These are phyloP conservation scores for Clitopilus hobsonii DNA, from an alignment of 768 basidiomycete genomes.

Conservation along the genomic window DNA sequence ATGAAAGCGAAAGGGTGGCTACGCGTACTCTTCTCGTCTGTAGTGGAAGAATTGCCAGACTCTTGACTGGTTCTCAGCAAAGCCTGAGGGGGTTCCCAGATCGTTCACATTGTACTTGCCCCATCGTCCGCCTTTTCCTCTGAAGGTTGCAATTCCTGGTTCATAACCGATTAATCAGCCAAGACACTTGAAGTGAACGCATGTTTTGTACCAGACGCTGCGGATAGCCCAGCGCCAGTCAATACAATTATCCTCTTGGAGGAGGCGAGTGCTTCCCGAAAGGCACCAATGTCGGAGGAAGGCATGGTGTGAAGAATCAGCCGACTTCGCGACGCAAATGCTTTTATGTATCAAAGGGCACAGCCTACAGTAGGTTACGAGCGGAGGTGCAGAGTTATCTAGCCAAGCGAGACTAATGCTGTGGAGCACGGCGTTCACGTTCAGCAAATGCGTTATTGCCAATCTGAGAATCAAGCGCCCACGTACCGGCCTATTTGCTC, in stretches of 20 bases:
- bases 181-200: neutral
- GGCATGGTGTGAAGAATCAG: no score
- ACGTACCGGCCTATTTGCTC: no score
- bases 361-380: no score
- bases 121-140: neutral
- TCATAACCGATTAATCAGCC: neutral
- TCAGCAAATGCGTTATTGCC: no score
- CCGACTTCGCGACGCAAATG: no score
- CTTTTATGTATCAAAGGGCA: no score
- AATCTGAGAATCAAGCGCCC: no score
- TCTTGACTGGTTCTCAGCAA: constrained; percentile 30
- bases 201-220: constrained; percentile 45
- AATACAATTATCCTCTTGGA: constrained; percentile 35
- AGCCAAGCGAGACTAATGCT: no score
- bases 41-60: constrained; percentile 47
- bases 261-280: constrained; percentile 13
- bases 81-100: constrained; percentile 33
- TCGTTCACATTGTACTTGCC: constrained; percentile 10
- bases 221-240: constrained; percentile 60
- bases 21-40: constrained; percentile 33
- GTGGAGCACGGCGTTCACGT: no score
- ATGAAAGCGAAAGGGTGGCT: neutral
- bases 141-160: constrained; percentile 3
- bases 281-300: constrained; percentile 13
- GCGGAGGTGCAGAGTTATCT: no score